A percentile compares a stretch with the other conserved stretches of the same genome.
phyloP scores from a whole-genome alignment of 768 basidiomycete species.

The Suillus paluster region DNA sequence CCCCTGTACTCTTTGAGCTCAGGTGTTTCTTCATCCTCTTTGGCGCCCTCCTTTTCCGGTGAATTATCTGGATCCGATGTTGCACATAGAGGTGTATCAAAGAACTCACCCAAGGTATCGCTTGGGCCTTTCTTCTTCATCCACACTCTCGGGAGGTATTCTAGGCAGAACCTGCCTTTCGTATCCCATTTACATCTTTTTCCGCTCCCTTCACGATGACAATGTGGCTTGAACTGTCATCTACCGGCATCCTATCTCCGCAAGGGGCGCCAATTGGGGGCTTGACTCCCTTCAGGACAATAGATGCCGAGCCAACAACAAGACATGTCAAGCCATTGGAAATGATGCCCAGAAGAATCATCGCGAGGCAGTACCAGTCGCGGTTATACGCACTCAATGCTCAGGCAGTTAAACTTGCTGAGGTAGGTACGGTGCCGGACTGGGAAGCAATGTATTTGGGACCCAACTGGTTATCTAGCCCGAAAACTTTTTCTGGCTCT shows the following conservation, averaged over 20 bases:
- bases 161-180: slow-evolving; percentile 37
- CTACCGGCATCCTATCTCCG: too few species aligned
- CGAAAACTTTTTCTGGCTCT: slow-evolving; percentile 30
- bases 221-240: too few species aligned
- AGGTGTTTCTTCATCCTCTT: neutral
- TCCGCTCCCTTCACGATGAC: too few species aligned
- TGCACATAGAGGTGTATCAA: neutral
- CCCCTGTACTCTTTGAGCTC: slow-evolving; percentile 2
- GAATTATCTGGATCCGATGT: neutral
- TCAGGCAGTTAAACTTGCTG: slow-evolving; percentile 26
- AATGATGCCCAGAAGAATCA: slow-evolving; percentile 37
- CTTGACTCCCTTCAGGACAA: slow-evolving; percentile 24
- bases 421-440: slow-evolving; percentile 56
- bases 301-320: slow-evolving; percentile 28
- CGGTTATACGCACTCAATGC: slow-evolving; percentile 20
- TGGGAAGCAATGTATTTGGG: slow-evolving; percentile 79
- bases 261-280: too few species aligned
- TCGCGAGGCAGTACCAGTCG: slow-evolving; percentile 31
- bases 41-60: neutral
- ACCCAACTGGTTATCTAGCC: slow-evolving; percentile 31
- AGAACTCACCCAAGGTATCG: too few species aligned
- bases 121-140: neutral
- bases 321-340: slow-evolving; percentile 35
- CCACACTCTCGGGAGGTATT: slow-evolving; percentile 13
- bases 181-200: slow-evolving; percentile 14